These are phyloP conservation scores for Trifolium repens DNA, from an alignment of 306 rosid genomes.

Conservation along the genomic window DNA sequence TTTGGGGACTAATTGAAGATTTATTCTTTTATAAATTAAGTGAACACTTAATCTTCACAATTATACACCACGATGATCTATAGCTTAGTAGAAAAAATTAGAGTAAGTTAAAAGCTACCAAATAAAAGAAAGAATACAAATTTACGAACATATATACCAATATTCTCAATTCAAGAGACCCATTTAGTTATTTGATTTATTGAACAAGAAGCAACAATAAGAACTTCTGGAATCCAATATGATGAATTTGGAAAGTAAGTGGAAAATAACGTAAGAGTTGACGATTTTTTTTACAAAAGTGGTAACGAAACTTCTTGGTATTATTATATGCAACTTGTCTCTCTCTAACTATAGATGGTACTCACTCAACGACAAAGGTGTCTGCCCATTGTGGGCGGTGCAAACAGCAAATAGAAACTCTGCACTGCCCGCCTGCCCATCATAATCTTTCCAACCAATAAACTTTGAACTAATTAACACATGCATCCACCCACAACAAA, in stretches of 20 bases:
- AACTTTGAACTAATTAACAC: no score
- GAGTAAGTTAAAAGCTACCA: no score
- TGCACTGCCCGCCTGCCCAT: not conserved
- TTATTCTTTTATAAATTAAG: no score
- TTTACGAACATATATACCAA: not conserved
- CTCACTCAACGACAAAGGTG: conserved; percentile 2
- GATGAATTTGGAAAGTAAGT: conserved; percentile 12
- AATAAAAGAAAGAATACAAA: not conserved
- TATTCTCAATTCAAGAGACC: conserved; percentile 6
- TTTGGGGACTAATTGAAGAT: no score
- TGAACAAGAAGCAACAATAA: not conserved
- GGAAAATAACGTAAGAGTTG: conserved; percentile 38
- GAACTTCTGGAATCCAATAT: conserved; percentile 46
- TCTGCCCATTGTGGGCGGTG: conserved; percentile 2
- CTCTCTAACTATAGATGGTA: no score
- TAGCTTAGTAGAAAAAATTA: no score
- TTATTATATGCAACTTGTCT: conserved; percentile 12
- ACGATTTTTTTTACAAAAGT: not conserved
- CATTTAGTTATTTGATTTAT: not conserved
- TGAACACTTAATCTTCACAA: no score
- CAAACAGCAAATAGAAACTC: not conserved
- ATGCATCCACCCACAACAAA: no score
- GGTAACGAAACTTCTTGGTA: conserved; percentile 44
- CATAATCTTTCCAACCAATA: no score
- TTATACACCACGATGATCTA: no score